A percentile compares a stretch with the other conserved stretches of the same genome.
Conservation (phyloP, 129 eudicot species). For the Flaveria sonorensis region DNA sequence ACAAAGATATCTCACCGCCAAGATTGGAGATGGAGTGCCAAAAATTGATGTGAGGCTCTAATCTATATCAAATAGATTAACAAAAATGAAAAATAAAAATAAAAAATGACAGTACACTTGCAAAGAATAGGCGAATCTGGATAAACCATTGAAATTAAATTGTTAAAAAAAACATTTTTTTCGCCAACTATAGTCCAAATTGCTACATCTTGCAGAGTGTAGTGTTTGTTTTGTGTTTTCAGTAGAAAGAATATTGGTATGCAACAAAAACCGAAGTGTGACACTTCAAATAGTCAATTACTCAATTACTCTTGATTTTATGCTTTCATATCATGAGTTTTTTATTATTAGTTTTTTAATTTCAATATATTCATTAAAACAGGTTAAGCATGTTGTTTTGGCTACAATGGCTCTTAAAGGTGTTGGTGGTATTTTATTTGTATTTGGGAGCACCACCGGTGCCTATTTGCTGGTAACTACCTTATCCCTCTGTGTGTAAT, state of each 20-base stretch:
- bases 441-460: slow-evolving; percentile 73
- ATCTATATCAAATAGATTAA: background rate
- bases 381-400: slow-evolving; percentile 68
- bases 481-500: background rate
- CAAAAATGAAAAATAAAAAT: background rate
- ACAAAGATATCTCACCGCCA: slow-evolving; percentile 43
- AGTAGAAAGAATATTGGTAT: too few relatives aligned
- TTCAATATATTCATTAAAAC: slow-evolving; percentile 13
- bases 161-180: background rate
- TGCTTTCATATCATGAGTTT: background rate
- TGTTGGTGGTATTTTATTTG: slow-evolving; percentile 74
- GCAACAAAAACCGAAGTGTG: too few relatives aligned
- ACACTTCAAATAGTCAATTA: too few relatives aligned
- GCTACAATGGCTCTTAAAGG: slow-evolving; percentile 61
- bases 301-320: background rate
- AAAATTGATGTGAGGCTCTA: slow-evolving; percentile 55
- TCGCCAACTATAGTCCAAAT: background rate
- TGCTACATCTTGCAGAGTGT: slow-evolving; percentile 11
- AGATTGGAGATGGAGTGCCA: slow-evolving; percentile 44
- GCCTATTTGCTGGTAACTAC: slow-evolving; percentile 75
- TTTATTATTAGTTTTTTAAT: background rate
- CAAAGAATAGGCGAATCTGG: background rate
- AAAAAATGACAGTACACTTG: background rate
- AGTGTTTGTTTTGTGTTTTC: background rate
- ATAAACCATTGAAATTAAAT: slow-evolving; percentile 1